Conservation (phyloP, 2,329 filamentous ascomycete species). For the Mycogone perniciosa region DNA sequence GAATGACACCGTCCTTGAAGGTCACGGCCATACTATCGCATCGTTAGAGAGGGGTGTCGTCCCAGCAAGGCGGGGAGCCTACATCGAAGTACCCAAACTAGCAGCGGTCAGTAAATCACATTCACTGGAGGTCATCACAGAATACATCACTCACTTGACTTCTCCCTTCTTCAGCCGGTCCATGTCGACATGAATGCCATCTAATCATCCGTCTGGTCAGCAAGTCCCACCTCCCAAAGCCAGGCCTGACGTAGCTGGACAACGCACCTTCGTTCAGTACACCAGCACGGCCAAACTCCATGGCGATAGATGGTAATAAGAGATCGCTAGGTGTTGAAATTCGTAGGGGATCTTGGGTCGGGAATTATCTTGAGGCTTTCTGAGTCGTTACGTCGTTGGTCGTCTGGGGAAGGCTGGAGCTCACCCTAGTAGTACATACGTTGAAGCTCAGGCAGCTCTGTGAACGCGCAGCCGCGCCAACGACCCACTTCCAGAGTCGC, state of each 20-base stretch:
- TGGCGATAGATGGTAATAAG: constrained; percentile 23
- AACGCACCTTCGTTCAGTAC: constrained; percentile 56
- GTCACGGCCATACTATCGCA: constrained; percentile 86
- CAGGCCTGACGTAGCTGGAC: constrained; percentile 7
- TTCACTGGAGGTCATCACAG: background rate
- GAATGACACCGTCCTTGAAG: constrained; percentile 96
- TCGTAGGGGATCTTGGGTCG: constrained; percentile 4
- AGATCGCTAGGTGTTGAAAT: background rate
- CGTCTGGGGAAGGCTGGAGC: constrained; percentile 29
- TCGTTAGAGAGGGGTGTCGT: constrained; percentile 23
- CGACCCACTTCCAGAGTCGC: background rate
- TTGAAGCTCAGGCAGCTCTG: constrained; percentile 42
- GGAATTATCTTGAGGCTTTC: constrained; percentile 10
- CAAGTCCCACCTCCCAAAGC: constrained; percentile 1
- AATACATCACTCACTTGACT: constrained; percentile 72
- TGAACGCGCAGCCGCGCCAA: constrained; percentile 33
- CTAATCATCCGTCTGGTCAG: constrained; percentile 41
- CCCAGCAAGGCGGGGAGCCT: constrained; percentile 32
- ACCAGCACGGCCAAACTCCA: constrained; percentile 60
- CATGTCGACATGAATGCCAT: constrained; percentile 99
- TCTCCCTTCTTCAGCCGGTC: constrained; percentile 97
- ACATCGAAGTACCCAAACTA: constrained; percentile 97
- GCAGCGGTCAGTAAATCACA: constrained; percentile 24
- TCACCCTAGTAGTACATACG: constrained; percentile 17
- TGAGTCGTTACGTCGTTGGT: constrained; percentile 20